Evolutionary conservation across 225 moss, liverwort and hornwort genomes (phyloP), one percentile per base, ranked within the genome.

Genomic region (Thuidium tamariscinum): DNA sequence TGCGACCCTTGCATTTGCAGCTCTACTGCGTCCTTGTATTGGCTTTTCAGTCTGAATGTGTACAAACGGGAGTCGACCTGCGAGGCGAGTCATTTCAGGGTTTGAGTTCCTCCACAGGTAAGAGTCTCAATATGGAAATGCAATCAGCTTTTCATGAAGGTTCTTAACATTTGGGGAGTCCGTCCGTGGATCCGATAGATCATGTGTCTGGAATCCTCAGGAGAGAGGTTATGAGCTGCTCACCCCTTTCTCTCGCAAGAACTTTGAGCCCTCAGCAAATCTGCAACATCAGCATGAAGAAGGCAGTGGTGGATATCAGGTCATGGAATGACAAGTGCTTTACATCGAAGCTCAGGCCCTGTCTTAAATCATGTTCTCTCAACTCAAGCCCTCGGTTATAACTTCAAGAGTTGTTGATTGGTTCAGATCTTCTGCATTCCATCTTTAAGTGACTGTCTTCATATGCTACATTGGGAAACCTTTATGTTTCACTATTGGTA

Each of bases 61-160:
- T 96, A 91, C 90, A 93, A 75, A n/a, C 92, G 96, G 52, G 95
- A 99, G 85, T 97, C 97, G n/a, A n/a, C n/a, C n/a, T 74, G 97
- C 95, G 52, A 93, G 97, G 76, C 89, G 95, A 63, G 96, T 95
- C 81, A 97, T 96, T 78, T 94, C 93, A 29, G 97, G 94, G 20
- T 96, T 99, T 82, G 98, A 99, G 82, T 96, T 96, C 88, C 94
- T 99, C 60, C 95, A 97, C 92, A 94, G 94, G 95, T 94, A 73
- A 89, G 84, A 63, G 68, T 29, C 52, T 56, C 25, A 39, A 52
- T 60, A 46, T 80, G 67, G 51, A 67, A 20, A 29, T 55, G 2
- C 20, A 55, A 55, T 55, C 55, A 55, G 29, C n/a, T n/a, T 13
- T 13, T 37, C 82, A 51, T 54, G 56, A 37, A 67, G n/a, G 59